Base-by-base conservation (phyloP, 805 yeast species). In the Candida dajiaensis region DNA sequence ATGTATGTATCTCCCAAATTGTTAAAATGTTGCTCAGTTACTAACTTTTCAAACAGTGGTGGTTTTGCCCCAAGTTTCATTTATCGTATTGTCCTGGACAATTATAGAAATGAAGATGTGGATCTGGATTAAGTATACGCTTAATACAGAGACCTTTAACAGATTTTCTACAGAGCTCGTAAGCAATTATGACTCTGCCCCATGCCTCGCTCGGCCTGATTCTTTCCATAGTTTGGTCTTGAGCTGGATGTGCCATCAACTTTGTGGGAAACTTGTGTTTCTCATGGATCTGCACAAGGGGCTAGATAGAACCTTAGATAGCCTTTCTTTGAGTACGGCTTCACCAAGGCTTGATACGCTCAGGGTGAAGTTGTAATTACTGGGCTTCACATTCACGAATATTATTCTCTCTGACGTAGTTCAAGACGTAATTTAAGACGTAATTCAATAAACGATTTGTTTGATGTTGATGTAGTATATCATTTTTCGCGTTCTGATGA, bases 31-130 rank as follows among this genome's bases (percentile, higher is more conserved):
- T 21, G 4, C 2, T 12, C 25, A 18, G 13, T 22, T 42, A 49
- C 48, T 55, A 46, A 52, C 45, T 53, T 8, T 47, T 56, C n/a
- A 65, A 44, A 4, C 33, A 56, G 60, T 47, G 99, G 98, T 42
- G 98, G 98, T 15, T 89, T 86, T 63, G 87, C 98, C 22, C 98
- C 99, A 41, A 88, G 92, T 57, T 94, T 94, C 69, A 85, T 94
- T 45, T 94, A 94, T 67, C 83, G 99, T 67, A 85, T 94, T 46
- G 96, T 94, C 19, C 78, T 90, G 70, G 99, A 94, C 66, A 89
- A 92, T 67, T 94, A 94, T 67, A 85, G 85, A 65, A 79, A 83
- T 44, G 89, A 84, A 58, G 98, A 94, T 69, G 87, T 78, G 49
- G 74, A 73, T 56, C 68, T 83, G 51, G 81, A 73, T 47, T 72